Conservation (phyloP, 177 flowering plant species). For the Telopea speciosissima region DNA sequence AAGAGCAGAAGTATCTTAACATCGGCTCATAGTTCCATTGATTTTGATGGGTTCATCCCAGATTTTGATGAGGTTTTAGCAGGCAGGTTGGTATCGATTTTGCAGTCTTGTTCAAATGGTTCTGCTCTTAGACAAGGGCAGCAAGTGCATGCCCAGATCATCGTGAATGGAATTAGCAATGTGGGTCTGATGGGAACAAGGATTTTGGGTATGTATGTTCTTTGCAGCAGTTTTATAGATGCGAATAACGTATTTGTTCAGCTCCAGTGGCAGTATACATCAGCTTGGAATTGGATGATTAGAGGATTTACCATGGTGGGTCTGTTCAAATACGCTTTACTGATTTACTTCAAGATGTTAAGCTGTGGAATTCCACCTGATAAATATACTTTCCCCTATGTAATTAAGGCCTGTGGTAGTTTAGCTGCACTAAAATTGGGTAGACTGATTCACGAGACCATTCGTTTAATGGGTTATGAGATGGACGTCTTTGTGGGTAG, state of each 20-base stretch:
- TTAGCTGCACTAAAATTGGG: conserved; percentile 40
- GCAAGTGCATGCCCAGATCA: conserved; percentile 60
- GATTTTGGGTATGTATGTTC: conserved; percentile 59
- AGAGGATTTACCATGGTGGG: conserved; percentile 58
- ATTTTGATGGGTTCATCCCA: conserved; percentile 8
- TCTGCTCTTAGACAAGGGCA: conserved; percentile 32
- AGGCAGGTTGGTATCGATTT: conserved; percentile 21
- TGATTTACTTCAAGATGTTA: conserved; percentile 80
- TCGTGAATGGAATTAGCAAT: conserved; percentile 38
- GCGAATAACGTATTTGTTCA: conserved; percentile 41
- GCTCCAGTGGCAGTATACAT: conserved; percentile 32
- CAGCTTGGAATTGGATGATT: conserved; percentile 92
- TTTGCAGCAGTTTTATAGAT: conserved; percentile 37
- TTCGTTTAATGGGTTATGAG: conserved; percentile 43
- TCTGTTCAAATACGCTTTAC: conserved; percentile 40
- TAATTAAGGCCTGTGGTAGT: conserved; percentile 65
- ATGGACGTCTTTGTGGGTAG: conserved; percentile 65
- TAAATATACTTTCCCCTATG: conserved; percentile 72
- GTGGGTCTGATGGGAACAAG: conserved; percentile 31
- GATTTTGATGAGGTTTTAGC: conserved; percentile 14
- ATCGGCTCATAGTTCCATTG: not conserved
- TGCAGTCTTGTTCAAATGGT: conserved; percentile 28
- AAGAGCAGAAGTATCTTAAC: conserved; percentile 1
- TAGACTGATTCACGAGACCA: conserved; percentile 37
- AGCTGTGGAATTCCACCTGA: conserved; percentile 56